Conservation (phyloP, 2,329 filamentous ascomycete genomes). For the Karstenula rhodostoma region DNA sequence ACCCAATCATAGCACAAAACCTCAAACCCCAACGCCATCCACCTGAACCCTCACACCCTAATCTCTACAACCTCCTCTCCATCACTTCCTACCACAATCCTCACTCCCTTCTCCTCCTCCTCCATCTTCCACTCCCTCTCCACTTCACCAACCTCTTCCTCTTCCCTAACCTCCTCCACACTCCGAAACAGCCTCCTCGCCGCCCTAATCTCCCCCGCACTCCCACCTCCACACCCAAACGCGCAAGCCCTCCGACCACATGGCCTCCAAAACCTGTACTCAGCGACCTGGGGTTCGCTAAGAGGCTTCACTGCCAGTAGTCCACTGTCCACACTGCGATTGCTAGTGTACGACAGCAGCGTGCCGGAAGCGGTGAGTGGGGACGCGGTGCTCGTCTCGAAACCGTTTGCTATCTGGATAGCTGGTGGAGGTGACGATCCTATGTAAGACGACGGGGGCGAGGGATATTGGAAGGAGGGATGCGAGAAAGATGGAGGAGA, state of each 20-base stretch:
- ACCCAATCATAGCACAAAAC: too few relatives aligned
- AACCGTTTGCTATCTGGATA: conserved; percentile 43
- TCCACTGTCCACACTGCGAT: conserved; percentile 36
- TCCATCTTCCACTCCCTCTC: conserved; percentile 4
- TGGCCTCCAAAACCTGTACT: conserved; percentile 48
- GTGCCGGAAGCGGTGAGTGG: conserved; percentile 39
- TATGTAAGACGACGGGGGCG: not conserved
- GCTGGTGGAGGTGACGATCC: conserved; percentile 9
- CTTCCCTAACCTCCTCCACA: conserved; percentile 27
- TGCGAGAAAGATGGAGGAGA: conserved; percentile 8
- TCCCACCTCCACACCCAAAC: conserved; percentile 41
- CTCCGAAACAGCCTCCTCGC: conserved; percentile 42
- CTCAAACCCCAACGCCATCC: too few relatives aligned
- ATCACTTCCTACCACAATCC: not conserved
- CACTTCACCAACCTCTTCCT: conserved; percentile 12
- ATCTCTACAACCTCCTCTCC: conserved; percentile 3
- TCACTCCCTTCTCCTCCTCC: conserved; percentile 6
- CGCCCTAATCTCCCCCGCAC: conserved; percentile 40
- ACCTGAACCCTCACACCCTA: conserved; percentile 2
- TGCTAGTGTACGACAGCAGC: conserved; percentile 41
- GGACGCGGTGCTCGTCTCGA: conserved; percentile 29
- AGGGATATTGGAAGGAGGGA: conserved; percentile 3
- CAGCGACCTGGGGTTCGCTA: conserved; percentile 43
- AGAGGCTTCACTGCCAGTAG: conserved; percentile 41
- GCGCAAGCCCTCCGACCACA: conserved; percentile 41